Evolutionary conservation across 2,329 filamentous ascomycete species (phyloP), one percentile per base, ranked within the genome.

Genomic region (Alternaria longipes): DNA sequence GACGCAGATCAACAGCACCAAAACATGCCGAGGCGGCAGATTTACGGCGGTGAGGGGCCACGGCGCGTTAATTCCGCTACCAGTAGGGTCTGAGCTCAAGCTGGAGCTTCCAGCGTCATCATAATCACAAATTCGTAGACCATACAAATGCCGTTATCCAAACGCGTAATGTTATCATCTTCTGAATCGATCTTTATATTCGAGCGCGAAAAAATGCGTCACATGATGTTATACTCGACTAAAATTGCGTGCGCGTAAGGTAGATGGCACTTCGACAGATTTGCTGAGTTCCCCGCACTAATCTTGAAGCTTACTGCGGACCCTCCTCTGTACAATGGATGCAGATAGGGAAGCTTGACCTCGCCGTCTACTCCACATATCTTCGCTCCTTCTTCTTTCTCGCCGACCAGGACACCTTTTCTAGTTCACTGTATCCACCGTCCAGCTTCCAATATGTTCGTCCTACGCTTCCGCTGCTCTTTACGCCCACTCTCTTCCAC

Each of bases 371-470:
- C 53, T 60, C 57, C 58, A 57, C 41, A 52, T 47, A 58, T 45
- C 51, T 47, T 50, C 20, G 38, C 60, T 45, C 42, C 44, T 46
- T 52, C 56, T 46, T 28, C 59, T 41, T 52, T 41, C 20, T 57
- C 58, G 54, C 58, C 58, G 58, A 57, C 54, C 36, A 45, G n/a
- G 8, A 12, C 38, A 41, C 24, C 42, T 42, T 34, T 34, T 53
- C 26, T 55, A 42, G n/a, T 34, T 14, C 45, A 54, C 45, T 30
- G 56, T 54, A 54, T 55, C 56, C 40, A 44, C 54, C 53, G 45
- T 57, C 49, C 67, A 70, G 65, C 70, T 67, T 64, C 55, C 63
- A 69, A 44, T 4, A 77, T 77, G 75, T 68, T 76, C 41, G 59
- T 77, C 60, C 53, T 71, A 55, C 68, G 51, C 63, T 67, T 75